phyloP scores from a whole-genome alignment of 148 eudicot genomes.

The Vaccinium darrowii region DNA sequence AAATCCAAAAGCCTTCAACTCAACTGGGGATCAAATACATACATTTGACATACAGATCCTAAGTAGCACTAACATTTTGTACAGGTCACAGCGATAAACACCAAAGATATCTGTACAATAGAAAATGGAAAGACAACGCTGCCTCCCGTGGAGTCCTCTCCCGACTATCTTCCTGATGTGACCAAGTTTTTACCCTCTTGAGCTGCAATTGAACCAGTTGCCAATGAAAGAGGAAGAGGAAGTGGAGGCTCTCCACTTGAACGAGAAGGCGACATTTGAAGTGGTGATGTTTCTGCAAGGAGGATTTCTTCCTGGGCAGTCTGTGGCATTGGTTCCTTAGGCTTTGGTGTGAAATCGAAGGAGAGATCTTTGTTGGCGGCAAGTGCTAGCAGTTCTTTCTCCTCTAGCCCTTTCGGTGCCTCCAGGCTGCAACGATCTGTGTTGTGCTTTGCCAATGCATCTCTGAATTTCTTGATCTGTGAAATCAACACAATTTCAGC shows the following conservation, averaged over 20 bases:
- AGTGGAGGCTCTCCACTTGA: constrained; percentile 12
- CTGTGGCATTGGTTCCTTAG: constrained; percentile 28
- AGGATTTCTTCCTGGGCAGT: constrained; percentile 12
- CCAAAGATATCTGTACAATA: neutral
- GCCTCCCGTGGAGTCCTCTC: no score
- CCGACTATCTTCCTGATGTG: constrained; percentile 37
- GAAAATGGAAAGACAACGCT: neutral
- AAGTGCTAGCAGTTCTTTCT: constrained; percentile 70
- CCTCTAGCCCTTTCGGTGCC: constrained; percentile 72
- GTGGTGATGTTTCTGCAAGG: constrained; percentile 3
- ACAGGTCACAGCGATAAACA: neutral
- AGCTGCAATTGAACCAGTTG: constrained; percentile 13
- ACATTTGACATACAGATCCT: neutral
- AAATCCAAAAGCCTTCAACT: neutral
- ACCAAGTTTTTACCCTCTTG: constrained; percentile 38
- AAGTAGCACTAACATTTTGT: neutral
- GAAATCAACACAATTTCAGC: neutral
- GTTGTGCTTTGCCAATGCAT: constrained; percentile 64
- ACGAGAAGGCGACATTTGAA: constrained; percentile 5
- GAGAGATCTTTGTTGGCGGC: constrained; percentile 69
- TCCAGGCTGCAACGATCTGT: constrained; percentile 59
- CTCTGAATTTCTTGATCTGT: constrained; percentile 86
- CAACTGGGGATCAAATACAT: neutral
- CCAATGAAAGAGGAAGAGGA: constrained; percentile 22
- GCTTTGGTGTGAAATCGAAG: constrained; percentile 56